A percentile compares a stretch with the other conserved stretches of the same genome.
phyloP scores from a whole-genome alignment of 257 asterid species.

The Lavandula angustifolia region DNA sequence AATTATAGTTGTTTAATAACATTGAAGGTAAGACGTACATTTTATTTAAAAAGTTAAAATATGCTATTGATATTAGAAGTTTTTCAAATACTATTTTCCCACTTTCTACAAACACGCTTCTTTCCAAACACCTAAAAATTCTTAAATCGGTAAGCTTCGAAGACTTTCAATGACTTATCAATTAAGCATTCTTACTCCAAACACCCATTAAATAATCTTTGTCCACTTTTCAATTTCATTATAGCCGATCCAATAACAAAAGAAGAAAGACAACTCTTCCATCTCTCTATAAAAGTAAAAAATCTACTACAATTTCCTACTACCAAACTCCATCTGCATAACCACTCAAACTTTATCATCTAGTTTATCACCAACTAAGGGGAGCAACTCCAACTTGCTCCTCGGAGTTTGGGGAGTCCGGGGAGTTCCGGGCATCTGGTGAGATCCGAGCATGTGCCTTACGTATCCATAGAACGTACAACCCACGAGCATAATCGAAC shows the following conservation, averaged over 20 bases:
- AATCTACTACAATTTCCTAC: slow-evolving; percentile 22
- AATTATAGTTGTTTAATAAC: too few relatives aligned
- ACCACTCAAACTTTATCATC: slow-evolving; percentile 60
- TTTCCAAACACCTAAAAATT: too few relatives aligned
- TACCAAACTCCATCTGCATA: background rate
- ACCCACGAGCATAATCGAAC: slow-evolving; percentile 73
- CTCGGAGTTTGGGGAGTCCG: slow-evolving; percentile 67
- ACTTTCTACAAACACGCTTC: too few relatives aligned
- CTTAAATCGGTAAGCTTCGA: too few relatives aligned
- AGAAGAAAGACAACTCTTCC: slow-evolving; percentile 5
- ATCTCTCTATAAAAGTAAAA: slow-evolving; percentile 32
- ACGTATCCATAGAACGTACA: slow-evolving; percentile 94
- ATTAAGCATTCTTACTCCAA: too few relatives aligned
- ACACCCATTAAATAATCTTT: slow-evolving; percentile 2
- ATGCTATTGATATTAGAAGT: too few relatives aligned
- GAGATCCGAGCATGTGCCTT: slow-evolving; percentile 61
- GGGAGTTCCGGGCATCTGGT: slow-evolving; percentile 64
- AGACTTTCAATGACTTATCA: too few relatives aligned
- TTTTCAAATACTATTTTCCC: too few relatives aligned
- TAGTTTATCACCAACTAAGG: slow-evolving; percentile 66
- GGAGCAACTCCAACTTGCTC: slow-evolving; percentile 59
- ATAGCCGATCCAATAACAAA: background rate
- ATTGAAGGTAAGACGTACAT: too few relatives aligned
- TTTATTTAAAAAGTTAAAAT: too few relatives aligned
- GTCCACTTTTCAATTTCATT: slow-evolving; percentile 22